These are phyloP conservation scores for Globisporangium ultimum DNA, from an alignment of 352 stramenopile species.

Conservation along the genomic window DNA sequence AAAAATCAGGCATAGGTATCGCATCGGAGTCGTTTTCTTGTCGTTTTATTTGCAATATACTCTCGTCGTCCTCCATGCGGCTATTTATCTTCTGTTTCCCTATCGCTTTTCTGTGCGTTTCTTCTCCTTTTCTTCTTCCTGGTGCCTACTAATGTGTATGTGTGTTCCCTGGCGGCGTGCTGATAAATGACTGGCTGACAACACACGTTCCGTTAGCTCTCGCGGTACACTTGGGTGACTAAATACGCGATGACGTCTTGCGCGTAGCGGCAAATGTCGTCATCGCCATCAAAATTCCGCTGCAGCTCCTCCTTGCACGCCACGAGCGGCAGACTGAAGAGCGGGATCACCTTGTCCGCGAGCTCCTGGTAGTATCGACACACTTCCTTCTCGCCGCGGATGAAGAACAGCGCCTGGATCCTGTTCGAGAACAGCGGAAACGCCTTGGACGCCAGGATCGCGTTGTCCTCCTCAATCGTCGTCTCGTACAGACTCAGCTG, in stretches of 20 bases:
- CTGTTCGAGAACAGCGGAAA: slow-evolving; percentile 85
- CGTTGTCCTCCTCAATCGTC: slow-evolving; percentile 86
- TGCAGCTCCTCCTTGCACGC: slow-evolving; percentile 70
- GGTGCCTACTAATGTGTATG: no score
- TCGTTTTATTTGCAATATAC: no score
- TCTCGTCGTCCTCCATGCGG: no score
- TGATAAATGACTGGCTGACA: background rate
- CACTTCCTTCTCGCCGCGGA: slow-evolving; percentile 87
- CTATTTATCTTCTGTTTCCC: no score
- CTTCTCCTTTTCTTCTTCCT: no score
- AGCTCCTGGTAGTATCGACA: slow-evolving; percentile 80
- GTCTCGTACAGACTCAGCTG: slow-evolving; percentile 81
- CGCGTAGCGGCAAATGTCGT: slow-evolving; percentile 80
- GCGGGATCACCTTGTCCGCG: slow-evolving; percentile 75
- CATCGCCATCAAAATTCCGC: slow-evolving; percentile 73
- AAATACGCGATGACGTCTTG: slow-evolving; percentile 89
- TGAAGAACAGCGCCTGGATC: slow-evolving; percentile 87
- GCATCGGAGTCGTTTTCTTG: no score
- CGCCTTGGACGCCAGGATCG: slow-evolving; percentile 72
- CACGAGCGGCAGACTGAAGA: slow-evolving; percentile 73
- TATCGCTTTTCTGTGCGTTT: no score
- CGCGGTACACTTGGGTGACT: slow-evolving; percentile 77
- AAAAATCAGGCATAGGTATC: no score
- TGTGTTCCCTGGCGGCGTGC: no score
- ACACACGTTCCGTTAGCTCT: slow-evolving; percentile 43